Evolutionary conservation across 1,284 basidiomycete species (phyloP).

Genomic region (Tilletia caries): DNA sequence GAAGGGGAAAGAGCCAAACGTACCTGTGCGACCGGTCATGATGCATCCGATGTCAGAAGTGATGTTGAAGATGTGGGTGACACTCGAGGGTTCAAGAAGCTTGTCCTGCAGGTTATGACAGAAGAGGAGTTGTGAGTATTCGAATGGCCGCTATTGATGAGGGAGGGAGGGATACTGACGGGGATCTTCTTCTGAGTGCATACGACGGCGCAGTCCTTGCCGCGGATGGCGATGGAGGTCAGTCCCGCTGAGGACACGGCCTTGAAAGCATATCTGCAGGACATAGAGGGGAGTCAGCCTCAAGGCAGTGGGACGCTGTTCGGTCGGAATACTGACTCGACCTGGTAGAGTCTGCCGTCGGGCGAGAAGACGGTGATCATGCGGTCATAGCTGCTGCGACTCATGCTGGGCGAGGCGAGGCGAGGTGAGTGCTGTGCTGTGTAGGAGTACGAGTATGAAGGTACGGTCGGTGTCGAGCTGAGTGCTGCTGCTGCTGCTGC

Average conservation of each 20-base stretch:
- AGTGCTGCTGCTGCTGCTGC: neutral
- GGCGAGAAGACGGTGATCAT: conserved; percentile 54
- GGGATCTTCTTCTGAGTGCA: conserved; percentile 98
- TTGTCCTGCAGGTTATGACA: conserved; percentile 72
- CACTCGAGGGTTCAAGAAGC: conserved; percentile 86
- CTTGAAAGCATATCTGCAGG: conserved; percentile 82
- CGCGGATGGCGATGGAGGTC: conserved; percentile 86
- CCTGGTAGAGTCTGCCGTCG: conserved; percentile 52
- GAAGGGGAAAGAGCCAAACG: conserved; percentile 32
- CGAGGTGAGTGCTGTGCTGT: neutral
- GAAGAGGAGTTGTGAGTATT: neutral
- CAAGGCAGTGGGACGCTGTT: neutral
- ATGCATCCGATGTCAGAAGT: conserved; percentile 96
- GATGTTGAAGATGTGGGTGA: conserved; percentile 94
- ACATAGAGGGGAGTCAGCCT: neutral
- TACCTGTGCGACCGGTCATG: conserved; percentile 91
- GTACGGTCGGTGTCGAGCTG: neutral
- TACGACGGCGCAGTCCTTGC: conserved; percentile 89
- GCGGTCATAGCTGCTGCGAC: conserved; percentile 51
- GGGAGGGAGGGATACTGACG: conserved; percentile 58
- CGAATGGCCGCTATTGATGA: neutral
- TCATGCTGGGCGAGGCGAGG: conserved; percentile 31
- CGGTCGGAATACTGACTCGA: conserved; percentile 26
- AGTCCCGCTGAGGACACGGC: conserved; percentile 95
- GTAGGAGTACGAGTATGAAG: neutral